A percentile compares a stretch with the other conserved stretches of the same genome.
phyloP scores from a whole-genome alignment of 176 grass and related monocot species.

The Poa pratensis region DNA sequence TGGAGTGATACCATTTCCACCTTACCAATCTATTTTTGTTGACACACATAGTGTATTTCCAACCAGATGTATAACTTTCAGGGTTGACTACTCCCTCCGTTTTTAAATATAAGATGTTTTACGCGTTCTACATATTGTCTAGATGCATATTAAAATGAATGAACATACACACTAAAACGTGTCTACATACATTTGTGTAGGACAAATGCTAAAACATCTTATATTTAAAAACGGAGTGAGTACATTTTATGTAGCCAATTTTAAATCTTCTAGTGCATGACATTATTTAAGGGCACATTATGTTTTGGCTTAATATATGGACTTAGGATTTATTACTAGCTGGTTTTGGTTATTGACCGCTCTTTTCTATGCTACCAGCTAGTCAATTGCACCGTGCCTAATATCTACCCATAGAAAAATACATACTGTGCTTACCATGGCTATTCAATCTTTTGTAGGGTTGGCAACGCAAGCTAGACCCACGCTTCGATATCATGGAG shows the following conservation, averaged over 20 bases:
- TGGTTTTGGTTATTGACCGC: neutral
- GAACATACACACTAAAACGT: no score
- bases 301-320: neutral
- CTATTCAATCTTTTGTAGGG: constrained; percentile 68
- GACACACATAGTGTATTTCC: neutral
- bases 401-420: constrained; percentile 13
- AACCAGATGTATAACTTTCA: constrained; percentile 19
- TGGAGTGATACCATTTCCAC: neutral
- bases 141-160: no score
- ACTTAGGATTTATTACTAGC: constrained; percentile 16
- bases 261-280: neutral
- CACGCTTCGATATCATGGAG: constrained; percentile 90
- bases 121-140: no score
- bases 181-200: no score
- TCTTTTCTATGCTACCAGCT: constrained; percentile 42
- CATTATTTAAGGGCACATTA: neutral
- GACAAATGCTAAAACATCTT: no score
- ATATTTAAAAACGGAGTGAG: no score
- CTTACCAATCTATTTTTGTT: constrained; percentile 9
- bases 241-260: constrained; percentile 9
- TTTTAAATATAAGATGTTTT: no score
- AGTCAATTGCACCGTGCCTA: neutral
- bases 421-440: constrained; percentile 10
- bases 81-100: no score
- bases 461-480: constrained; percentile 92